phyloP scores from a whole-genome alignment of 2,329 filamentous ascomycete species.

The Saccharata proteae region DNA sequence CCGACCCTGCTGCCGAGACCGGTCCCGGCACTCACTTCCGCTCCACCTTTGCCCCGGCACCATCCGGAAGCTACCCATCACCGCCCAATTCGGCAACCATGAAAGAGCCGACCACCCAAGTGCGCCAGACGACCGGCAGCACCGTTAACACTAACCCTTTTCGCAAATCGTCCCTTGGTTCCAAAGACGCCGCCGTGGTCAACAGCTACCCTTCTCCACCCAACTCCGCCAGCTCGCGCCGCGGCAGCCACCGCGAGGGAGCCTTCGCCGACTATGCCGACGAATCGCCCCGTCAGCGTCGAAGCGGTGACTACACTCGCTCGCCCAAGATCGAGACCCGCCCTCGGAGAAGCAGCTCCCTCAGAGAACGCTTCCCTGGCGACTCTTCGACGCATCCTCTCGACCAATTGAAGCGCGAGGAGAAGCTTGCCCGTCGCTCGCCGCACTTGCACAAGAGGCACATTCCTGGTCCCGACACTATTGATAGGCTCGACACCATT shows the following conservation, averaged over 20 bases:
- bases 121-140: conserved; percentile 23
- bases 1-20: conserved; percentile 55
- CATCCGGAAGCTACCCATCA: conserved; percentile 12
- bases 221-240: conserved; percentile 41
- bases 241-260: conserved; percentile 21
- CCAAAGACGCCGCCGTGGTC: conserved; percentile 17
- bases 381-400: conserved; percentile 56
- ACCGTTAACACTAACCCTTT: conserved; percentile 33
- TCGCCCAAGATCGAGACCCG: conserved; percentile 17
- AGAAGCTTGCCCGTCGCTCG: conserved; percentile 52
- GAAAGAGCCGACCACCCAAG: conserved; percentile 15
- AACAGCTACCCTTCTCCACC: conserved; percentile 39
- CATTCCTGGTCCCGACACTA: conserved; percentile 59
- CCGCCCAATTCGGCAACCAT: conserved; percentile 20
- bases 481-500: conserved; percentile 67
- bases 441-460: conserved; percentile 55
- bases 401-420: conserved; percentile 51
- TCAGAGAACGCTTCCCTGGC: conserved; percentile 48
- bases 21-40: conserved; percentile 49
- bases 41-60: conserved; percentile 28
- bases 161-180: conserved; percentile 16
- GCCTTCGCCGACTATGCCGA: conserved; percentile 20
- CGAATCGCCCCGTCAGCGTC: conserved; percentile 16
- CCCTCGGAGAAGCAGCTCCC: conserved; percentile 37
- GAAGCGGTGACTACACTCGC: conserved; percentile 20